A percentile compares a stretch with the other conserved stretches of the same genome.
These are phyloP conservation scores for Anisodus acutangulus DNA, from an alignment of 257 asterid genomes.

Conservation along the genomic window DNA sequence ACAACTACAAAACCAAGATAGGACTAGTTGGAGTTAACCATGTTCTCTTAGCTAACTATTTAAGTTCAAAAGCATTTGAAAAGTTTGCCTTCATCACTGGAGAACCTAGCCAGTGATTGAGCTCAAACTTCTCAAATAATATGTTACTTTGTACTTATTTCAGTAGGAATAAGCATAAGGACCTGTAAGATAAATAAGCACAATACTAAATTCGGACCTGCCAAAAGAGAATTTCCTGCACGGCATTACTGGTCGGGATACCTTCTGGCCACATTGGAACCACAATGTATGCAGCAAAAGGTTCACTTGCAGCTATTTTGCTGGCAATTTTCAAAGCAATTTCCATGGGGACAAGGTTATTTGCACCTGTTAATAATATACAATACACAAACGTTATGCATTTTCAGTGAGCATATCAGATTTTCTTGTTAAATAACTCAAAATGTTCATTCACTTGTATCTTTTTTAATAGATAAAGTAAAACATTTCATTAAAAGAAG, in stretches of 20 bases:
- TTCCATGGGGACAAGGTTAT: conserved; percentile 92
- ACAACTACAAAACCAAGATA: not conserved
- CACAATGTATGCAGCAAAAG: conserved; percentile 78
- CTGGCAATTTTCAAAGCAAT: conserved; percentile 84
- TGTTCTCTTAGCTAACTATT: conserved; percentile 1
- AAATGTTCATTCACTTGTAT: conserved; percentile 20
- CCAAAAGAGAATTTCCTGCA: conserved; percentile 81
- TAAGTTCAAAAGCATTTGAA: not conserved
- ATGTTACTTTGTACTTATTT: not conserved
- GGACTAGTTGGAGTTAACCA: not conserved
- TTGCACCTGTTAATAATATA: conserved; percentile 68
- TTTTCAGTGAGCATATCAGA: not conserved
- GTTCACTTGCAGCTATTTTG: conserved; percentile 81
- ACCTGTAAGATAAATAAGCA: not conserved
- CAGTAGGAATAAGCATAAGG: not conserved
- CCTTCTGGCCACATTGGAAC: conserved; percentile 99
- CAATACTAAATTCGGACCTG: conserved; percentile 57
- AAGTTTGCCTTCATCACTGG: not conserved
- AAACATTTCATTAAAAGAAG: not conserved
- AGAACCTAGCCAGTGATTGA: not conserved
- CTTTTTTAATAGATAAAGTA: not conserved
- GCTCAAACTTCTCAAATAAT: not conserved
- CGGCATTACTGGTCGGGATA: conserved; percentile 76
- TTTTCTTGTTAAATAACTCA: not conserved
- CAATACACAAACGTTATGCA: not conserved